Evolutionary conservation across 192 early-diverging fungal species (phyloP), one percentile per base, ranked within the genome.

Genomic region (Entomortierella parvispora): DNA sequence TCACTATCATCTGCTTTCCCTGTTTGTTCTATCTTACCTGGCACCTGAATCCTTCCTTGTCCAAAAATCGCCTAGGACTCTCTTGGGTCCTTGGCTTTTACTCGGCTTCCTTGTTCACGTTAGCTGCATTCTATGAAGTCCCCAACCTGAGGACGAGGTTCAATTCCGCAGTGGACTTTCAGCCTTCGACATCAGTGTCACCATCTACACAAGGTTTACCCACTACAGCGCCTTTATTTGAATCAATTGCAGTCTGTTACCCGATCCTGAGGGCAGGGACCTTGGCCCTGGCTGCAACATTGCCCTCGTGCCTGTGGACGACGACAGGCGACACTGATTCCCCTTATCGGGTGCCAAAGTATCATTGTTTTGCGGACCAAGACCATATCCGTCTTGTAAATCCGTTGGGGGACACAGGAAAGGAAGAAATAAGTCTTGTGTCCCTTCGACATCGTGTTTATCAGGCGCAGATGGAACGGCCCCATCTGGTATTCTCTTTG

Each of bases 31-130:
- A 77, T 23, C 29, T 57, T 5, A 77, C 66, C 29, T 77, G 74
- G 74, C 64, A 40, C 45, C n/a, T 77, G 14, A 77, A 77, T 43
- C 74, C 74, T 14, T 68, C 65, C 15, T 23, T 77, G 2, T 53
- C 60, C 49, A 77, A 64, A 8, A 77, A 77, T 42, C 44, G 74
- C n/a, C 42, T 68, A 46, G 74, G 74, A 11, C 61, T 77, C n/a
- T 77, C 74, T 23, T 77, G 74, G 74, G 74, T 68, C 18, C 15
- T 68, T 15, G 66, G 74, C 0, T 77, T 77, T 14, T 77, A 64
- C 33, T 77, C 74, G 0, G 74, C 74, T 1, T 44, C 40, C 1
- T 28, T 77, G 7, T 68, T 77, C 18, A 68, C 74, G 14, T 26
- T 77, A 25, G 65, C 60, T 1, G 74, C 53, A 4, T 25, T 77